Conservation (phyloP, 768 basidiomycete species). For the Hortiboletus campestris region DNA sequence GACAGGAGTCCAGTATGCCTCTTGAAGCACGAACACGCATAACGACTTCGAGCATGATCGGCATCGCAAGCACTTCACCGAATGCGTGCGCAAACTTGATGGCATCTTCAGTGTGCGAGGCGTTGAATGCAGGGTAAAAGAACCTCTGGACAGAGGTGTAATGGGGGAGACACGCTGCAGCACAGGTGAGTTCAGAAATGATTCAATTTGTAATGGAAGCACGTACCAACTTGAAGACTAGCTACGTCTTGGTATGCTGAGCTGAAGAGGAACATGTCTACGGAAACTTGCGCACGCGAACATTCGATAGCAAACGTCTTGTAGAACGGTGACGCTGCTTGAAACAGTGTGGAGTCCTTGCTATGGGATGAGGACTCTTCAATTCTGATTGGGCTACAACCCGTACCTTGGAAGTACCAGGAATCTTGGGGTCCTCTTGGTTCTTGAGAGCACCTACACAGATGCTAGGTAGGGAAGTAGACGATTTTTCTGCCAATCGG, state of each 20-base stretch:
- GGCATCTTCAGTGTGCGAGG: slow-evolving; percentile 90
- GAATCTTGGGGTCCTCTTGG: slow-evolving; percentile 92
- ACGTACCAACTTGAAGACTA: slow-evolving; percentile 73
- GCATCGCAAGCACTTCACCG: slow-evolving; percentile 87
- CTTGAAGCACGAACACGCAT: slow-evolving; percentile 98
- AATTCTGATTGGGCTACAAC: not conserved
- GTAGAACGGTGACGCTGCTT: slow-evolving; percentile 94
- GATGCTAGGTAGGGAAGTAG: slow-evolving; percentile 80
- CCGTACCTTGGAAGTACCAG: slow-evolving; percentile 86
- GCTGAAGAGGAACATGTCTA: slow-evolving; percentile 99
- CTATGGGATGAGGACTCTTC: slow-evolving; percentile 1
- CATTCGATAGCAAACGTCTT: slow-evolving; percentile 99
- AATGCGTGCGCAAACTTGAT: slow-evolving; percentile 99
- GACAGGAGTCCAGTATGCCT: slow-evolving; percentile 45
- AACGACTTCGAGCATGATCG: slow-evolving; percentile 94
- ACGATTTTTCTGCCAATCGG: slow-evolving; percentile 93
- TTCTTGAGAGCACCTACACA: slow-evolving; percentile 94
- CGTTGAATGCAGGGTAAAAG: slow-evolving; percentile 98
- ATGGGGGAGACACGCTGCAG: slow-evolving; percentile 82
- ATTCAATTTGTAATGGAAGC: not conserved
- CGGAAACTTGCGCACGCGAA: slow-evolving; percentile 93
- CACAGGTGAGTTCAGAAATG: not conserved
- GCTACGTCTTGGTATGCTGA: slow-evolving; percentile 94
- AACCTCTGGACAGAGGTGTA: slow-evolving; percentile 98
- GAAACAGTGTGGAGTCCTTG: slow-evolving; percentile 87